A percentile compares a stretch with the other conserved stretches of the same genome.
Conservation (phyloP, 306 rosid genomes). For the Rosa multiflora region DNA sequence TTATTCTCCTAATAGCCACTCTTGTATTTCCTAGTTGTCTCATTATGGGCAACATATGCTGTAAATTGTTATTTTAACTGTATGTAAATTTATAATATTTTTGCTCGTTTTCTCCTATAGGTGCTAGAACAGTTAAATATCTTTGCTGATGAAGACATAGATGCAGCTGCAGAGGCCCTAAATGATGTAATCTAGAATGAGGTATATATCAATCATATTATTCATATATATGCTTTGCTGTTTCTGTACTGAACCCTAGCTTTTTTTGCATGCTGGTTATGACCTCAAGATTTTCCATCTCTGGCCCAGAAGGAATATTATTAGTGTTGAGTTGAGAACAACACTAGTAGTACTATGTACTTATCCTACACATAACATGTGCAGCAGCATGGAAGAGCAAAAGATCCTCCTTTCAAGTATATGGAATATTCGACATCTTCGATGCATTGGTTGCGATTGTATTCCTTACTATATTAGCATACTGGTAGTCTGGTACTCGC, state of each 20-base stretch:
- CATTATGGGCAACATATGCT: neutral
- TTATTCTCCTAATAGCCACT: neutral
- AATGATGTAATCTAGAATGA: conserved; percentile 45
- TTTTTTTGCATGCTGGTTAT: too few species aligned
- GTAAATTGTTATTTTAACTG: neutral
- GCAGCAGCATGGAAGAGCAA: neutral
- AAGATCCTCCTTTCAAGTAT: neutral
- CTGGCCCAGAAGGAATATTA: too few species aligned
- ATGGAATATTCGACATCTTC: neutral
- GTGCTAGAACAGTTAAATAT: conserved; percentile 78
- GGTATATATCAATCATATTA: too few species aligned
- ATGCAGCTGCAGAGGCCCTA: conserved; percentile 86
- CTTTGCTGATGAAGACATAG: conserved; percentile 70
- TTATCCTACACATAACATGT: neutral
- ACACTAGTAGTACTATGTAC: too few species aligned
- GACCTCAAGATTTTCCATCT: too few species aligned
- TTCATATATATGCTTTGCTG: too few species aligned
- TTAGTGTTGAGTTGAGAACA: too few species aligned
- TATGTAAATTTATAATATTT: conserved; percentile 4
- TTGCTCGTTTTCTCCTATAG: conserved; percentile 41
- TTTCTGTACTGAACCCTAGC: too few species aligned
- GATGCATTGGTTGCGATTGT: too few species aligned
- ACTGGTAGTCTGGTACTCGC: too few species aligned
- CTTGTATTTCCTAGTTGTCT: neutral
- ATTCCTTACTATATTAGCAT: too few species aligned